Evolutionary conservation across 192 early-diverging fungal species (phyloP).

Genomic region (Gigaspora rosea): DNA sequence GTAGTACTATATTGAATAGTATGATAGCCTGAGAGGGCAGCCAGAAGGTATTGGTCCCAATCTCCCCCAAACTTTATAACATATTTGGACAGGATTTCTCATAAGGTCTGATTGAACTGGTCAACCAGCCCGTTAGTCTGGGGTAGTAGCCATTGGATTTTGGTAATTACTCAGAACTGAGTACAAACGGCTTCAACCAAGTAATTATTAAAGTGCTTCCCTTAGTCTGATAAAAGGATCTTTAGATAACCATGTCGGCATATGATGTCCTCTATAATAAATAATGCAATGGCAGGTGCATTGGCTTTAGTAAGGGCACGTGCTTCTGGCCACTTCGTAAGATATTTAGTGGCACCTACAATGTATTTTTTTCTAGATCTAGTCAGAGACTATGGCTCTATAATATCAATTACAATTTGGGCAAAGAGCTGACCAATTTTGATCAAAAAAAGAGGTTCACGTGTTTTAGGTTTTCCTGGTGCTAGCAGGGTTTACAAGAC

Average conservation of each 20-base stretch:
- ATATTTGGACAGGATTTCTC: neutral
- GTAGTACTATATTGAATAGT: no score
- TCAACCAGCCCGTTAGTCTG: no score
- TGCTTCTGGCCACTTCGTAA: conserved; percentile 29
- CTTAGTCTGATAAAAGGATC: conserved; percentile 25
- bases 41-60: no score
- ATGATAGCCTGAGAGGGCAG: no score
- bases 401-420: conserved; percentile 24
- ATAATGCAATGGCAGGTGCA: neutral
- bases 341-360: conserved; percentile 33
- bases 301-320: neutral
- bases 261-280: conserved; percentile 23
- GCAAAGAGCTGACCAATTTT: conserved; percentile 22
- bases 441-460: neutral
- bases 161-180: no score
- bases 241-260: conserved; percentile 24
- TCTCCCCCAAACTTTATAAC: neutral
- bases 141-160: no score
- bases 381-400: conserved; percentile 9
- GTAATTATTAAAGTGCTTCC: no score
- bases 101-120: no score
- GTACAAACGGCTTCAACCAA: neutral
- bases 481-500: conserved; percentile 32
- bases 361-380: conserved; percentile 29
- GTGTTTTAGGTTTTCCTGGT: no score